Percentiles rank a stretch among this genome's conserved stretches.
These are phyloP conservation scores for Oryza meyeriana DNA, from an alignment of 176 grass and related monocot species.

Conservation along the genomic window DNA sequence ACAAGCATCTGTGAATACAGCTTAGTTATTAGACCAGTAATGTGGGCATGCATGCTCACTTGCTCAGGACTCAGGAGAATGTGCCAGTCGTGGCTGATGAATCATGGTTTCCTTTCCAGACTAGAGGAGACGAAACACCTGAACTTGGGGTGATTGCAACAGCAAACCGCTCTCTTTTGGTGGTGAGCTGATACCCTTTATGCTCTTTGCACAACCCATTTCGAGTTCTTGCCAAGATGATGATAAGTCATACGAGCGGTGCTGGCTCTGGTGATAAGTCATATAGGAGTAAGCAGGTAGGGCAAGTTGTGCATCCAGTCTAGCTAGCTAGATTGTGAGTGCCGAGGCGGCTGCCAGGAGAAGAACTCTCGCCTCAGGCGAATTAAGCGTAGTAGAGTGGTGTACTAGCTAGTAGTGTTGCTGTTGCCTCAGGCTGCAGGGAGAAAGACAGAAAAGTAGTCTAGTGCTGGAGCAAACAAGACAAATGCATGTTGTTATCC, in stretches of 20 bases:
- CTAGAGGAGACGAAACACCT: background rate
- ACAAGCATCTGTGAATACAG: conserved; percentile 17
- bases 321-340: background rate
- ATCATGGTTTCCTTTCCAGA: background rate
- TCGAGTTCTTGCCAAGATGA: background rate
- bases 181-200: background rate
- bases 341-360: background rate
- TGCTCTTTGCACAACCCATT: background rate
- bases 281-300: background rate
- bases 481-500: conserved; percentile 6
- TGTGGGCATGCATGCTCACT: background rate
- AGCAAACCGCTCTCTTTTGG: background rate
- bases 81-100: background rate
- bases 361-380: background rate
- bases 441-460: background rate
- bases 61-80: too few relatives aligned
- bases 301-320: background rate
- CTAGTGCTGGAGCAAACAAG: background rate
- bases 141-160: conserved; percentile 1
- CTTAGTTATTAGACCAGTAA: conserved; percentile 12
- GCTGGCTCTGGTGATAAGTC: background rate
- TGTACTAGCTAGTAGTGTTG: background rate
- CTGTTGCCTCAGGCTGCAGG: background rate
- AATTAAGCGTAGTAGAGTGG: background rate
- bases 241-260: background rate